Base-by-base conservation (phyloP, 306 rosid species). In the Castanea sativa region DNA sequence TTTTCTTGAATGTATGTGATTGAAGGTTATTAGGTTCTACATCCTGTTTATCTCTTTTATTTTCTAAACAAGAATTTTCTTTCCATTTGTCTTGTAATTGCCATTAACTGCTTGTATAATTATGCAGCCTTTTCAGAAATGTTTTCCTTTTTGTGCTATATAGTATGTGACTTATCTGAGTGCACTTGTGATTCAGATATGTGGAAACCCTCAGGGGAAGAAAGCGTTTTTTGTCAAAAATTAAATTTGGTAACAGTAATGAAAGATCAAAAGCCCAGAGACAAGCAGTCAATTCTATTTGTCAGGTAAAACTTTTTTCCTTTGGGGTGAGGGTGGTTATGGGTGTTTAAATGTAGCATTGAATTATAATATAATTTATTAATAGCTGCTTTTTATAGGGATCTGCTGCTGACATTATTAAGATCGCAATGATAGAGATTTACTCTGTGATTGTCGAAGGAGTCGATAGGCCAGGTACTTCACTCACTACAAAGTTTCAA, bases 281-380 rank as follows among this genome's bases (percentile, higher is more conserved):
- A 82, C 99, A 92, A 88, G 97, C 97, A 85, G 99, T 94, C 63
- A 94, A 94, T 85, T 94, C 99, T 74, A 85, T 94, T 76, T 94
- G 99, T 86, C 99, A 94, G 93, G 99, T 94, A 80, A 55, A 73
- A 53, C 5, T 38, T 78, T 68, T 57, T 71, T 33, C 69, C 38
- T 65, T 73, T 38, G 75, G 81, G 67, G 51, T 9, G 33, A n/a
- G 41, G 45, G 16, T 61, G 58, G 55, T 8, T 38, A 38, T 41
- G 61, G 59, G 35, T 30, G 18, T 43, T 69, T 38, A 35, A 58
- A 58, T 76, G 20, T 7, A 14, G 27, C 33, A 23, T 16, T n/a
- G n/a, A 12, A 23, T 41, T 59, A 23, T 19, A 20, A 53, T 63
- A 38, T 85, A 33, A 80, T 75, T 55, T 65, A 74, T 75, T 82